Base-by-base conservation (phyloP, 2,329 filamentous ascomycete genomes). In the Nemania sp. region DNA sequence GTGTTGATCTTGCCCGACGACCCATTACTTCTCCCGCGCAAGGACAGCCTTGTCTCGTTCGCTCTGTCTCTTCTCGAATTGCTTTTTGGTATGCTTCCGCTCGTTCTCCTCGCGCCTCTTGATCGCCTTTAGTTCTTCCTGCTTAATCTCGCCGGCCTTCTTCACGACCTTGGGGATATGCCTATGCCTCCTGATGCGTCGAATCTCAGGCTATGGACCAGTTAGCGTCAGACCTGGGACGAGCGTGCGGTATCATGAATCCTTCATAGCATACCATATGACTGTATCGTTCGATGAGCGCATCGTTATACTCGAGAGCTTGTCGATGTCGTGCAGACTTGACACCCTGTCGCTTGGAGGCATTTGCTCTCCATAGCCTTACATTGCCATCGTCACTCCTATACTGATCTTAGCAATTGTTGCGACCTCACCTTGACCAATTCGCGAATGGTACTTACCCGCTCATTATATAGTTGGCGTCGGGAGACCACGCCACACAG, bases 61-160 rank as follows among this genome's bases (percentile, higher is more conserved):
- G 65, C 86, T 87, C 75, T 85, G 84, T 69, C 91, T 81, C 75
- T 86, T 85, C 75, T 88, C 81, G 68, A 89, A 86, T 69, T 91
- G 89, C 81, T 95, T 94, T 81, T 90, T 92, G 60, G 87, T 90
- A 76, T 99, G 94, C 76, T 91, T 92, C 67, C 95, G 85, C 77
- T 96, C 91, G 74, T 99, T 99, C 81, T 99, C 95, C 72, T 97
- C 91, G 69, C 88, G 88, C 69, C 91, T 83, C 86, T 96, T 97
- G 75, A 97, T 90, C 35, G 91, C 86, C 76, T 87, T 87, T 70
- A 97, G 76, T 76, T 98, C 95, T 73, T 96, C 92, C 59, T 80
- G 80, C 86, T 99, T 99, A 78, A 98, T 98, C 81, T 97, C 90
- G 50, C 84, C 87, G 3, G 94, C 94, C 85, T 97, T 98, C 88